Percentiles rank a stretch among this genome's conserved stretches.
These are phyloP conservation scores for Saccharata proteae DNA, from an alignment of 2,329 filamentous ascomycete species.

Conservation along the genomic window DNA sequence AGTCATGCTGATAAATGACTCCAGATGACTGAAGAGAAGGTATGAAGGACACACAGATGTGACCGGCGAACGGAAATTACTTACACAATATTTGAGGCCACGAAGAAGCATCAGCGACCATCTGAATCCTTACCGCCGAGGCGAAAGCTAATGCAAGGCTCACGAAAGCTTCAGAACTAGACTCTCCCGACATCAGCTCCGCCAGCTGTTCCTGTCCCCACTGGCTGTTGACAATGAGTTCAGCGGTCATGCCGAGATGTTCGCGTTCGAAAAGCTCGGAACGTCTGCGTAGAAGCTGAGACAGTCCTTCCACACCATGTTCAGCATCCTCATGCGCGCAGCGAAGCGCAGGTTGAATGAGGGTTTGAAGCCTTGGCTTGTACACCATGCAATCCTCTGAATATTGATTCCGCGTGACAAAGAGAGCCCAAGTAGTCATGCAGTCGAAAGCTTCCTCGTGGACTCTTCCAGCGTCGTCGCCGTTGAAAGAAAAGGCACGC, in stretches of 20 bases:
- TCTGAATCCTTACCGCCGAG: conserved; percentile 46
- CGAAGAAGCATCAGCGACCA: conserved; percentile 14
- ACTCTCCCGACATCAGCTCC: conserved; percentile 45
- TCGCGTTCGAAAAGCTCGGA: conserved; percentile 44
- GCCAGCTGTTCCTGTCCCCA: conserved; percentile 48
- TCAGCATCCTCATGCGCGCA: conserved; percentile 25
- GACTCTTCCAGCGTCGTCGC: not conserved
- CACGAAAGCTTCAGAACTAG: conserved; percentile 53
- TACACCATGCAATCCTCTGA: conserved; percentile 1
- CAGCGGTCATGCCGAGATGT: conserved; percentile 36
- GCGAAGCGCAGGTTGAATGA: conserved; percentile 7
- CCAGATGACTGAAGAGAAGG: not conserved
- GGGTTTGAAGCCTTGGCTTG: conserved; percentile 6
- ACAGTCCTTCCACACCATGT: conserved; percentile 50
- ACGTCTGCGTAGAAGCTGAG: conserved; percentile 53
- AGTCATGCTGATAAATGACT: no score
- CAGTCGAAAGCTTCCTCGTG: conserved; percentile 6
- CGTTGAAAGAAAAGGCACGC: conserved; percentile 2
- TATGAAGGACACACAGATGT: not conserved
- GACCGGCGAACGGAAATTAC: conserved; percentile 7
- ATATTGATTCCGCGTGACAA: conserved; percentile 3
- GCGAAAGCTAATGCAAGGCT: conserved; percentile 57
- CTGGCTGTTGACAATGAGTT: conserved; percentile 46
- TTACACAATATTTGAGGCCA: conserved; percentile 23
- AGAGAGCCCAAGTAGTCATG: conserved; percentile 7